Conservation (phyloP, 176 grass and related monocot species). For the Coix lacrymajobi region DNA sequence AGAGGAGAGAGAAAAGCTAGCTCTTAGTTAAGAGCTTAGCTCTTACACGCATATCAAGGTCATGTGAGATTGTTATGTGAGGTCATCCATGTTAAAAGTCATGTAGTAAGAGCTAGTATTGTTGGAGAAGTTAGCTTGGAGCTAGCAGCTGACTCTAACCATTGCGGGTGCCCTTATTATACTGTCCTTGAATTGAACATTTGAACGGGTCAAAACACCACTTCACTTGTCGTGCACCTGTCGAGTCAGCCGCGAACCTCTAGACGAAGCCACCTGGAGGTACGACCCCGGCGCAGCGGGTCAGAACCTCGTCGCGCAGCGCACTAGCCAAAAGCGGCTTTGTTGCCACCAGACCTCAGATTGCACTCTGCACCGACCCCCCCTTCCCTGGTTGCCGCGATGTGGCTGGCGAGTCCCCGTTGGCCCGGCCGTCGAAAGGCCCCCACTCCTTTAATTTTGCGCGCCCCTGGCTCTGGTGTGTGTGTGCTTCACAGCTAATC, state of each 20-base stretch:
- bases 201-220: constrained; percentile 19
- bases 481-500: constrained; percentile 76
- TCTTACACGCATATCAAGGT: too few relatives aligned
- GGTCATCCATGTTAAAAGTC: too few relatives aligned
- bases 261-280: constrained; percentile 6
- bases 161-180: too few relatives aligned
- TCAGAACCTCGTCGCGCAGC: constrained; percentile 40
- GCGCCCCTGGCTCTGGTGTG: background rate
- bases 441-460: too few relatives aligned
- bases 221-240: background rate
- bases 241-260: background rate
- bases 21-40: too few relatives aligned
- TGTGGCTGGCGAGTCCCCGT: constrained; percentile 45
- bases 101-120: too few relatives aligned
- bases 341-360: background rate
- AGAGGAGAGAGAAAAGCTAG: too few relatives aligned
- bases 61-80: too few relatives aligned
- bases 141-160: too few relatives aligned
- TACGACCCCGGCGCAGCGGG: background rate
- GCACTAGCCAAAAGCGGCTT: constrained; percentile 41
- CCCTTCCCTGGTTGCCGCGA: background rate
- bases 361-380: background rate
- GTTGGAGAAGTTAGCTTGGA: too few relatives aligned
- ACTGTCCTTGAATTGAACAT: constrained; percentile 27
- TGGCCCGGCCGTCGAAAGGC: constrained; percentile 13